Base-by-base conservation (phyloP, 768 basidiomycete species). In the Kwoniella dendrophila region DNA sequence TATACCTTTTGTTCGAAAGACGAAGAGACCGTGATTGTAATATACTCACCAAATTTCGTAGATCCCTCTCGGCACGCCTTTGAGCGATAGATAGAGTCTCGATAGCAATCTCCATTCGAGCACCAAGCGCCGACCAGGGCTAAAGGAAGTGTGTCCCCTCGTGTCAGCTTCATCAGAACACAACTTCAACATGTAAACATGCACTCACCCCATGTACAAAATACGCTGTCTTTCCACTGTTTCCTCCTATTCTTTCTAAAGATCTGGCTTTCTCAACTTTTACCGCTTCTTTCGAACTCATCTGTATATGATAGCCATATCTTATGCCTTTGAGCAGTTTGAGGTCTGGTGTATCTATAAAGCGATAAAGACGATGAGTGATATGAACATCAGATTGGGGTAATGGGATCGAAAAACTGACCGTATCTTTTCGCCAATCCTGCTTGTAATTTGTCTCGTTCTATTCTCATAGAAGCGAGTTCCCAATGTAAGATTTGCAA, bases 41-140 rank as follows among this genome's bases (percentile, higher is more conserved):
- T 44, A 22, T 29, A 50, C 78, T 58, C 58, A 88, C 92, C 80
- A 90, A 87, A 26, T 83, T 78, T 16, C 90, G 85, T 38, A 96
- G 78, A 0, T 78, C 74, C 51, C 86, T 85, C 66, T 93, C 91
- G 0, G 88, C 88, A 53, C 86, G 45, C 12, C 66, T 48, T 55
- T 78, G 77, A 34, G 67, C 73, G 5, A 44, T 57, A 0, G 50
- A n/a, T 18, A 74, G 60, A 2, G 60, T 61, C 30, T 75, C 71
- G 29, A 61, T 50, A 11, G 63, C 60, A 20, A 61, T 55, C 27
- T 77, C 72, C 2, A 61, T 74, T 56, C 64, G 30, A 1, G 62
- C 56, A 5, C 67, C 73, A 0, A 78, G 67, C 18, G 67, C 72
- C 1, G 73, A 66, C 75, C 74, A 78, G 22, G 64, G 65, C 72